phyloP scores from a whole-genome alignment of 2,329 filamentous ascomycete species.

The Beauveria brongniartii region DNA sequence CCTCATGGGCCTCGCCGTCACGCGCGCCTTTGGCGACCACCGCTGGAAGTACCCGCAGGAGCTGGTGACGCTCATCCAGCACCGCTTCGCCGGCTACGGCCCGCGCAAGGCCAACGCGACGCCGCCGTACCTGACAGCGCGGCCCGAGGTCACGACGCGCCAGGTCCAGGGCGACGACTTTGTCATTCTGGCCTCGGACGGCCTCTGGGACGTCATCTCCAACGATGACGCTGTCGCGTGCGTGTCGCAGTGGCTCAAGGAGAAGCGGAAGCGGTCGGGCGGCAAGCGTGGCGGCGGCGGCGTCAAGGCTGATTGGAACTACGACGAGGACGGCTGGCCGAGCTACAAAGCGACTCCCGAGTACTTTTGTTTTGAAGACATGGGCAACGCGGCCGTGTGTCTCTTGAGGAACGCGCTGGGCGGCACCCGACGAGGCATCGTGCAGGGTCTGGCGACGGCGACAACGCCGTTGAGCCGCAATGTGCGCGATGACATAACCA shows the following conservation, averaged over 20 bases:
- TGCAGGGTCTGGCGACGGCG: conserved; percentile 64
- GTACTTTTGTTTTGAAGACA: conserved; percentile 66
- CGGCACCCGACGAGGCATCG: conserved; percentile 64
- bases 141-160: conserved; percentile 54
- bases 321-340: conserved; percentile 18
- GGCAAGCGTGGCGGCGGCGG: conserved; percentile 13
- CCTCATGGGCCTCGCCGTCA: conserved; percentile 52
- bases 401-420: conserved; percentile 74
- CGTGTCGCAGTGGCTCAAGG: conserved; percentile 44
- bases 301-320: conserved; percentile 8
- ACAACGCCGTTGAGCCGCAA: conserved; percentile 59
- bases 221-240: conserved; percentile 50
- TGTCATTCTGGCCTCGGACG: conserved; percentile 59
- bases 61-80: conserved; percentile 24
- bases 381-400: conserved; percentile 71
- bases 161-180: conserved; percentile 44
- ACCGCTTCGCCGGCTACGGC: conserved; percentile 40
- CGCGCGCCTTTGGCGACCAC: conserved; percentile 60
- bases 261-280: conserved; percentile 8
- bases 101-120: conserved; percentile 38
- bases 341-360: conserved; percentile 26
- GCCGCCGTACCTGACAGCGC: conserved; percentile 61
- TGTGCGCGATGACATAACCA: conserved; percentile 67
- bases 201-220: conserved; percentile 55
- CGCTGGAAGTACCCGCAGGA: conserved; percentile 58